Percentiles rank a stretch among this genome's conserved stretches.
phyloP scores from a whole-genome alignment of 257 asterid genomes.

The Handroanthus guayacan region DNA sequence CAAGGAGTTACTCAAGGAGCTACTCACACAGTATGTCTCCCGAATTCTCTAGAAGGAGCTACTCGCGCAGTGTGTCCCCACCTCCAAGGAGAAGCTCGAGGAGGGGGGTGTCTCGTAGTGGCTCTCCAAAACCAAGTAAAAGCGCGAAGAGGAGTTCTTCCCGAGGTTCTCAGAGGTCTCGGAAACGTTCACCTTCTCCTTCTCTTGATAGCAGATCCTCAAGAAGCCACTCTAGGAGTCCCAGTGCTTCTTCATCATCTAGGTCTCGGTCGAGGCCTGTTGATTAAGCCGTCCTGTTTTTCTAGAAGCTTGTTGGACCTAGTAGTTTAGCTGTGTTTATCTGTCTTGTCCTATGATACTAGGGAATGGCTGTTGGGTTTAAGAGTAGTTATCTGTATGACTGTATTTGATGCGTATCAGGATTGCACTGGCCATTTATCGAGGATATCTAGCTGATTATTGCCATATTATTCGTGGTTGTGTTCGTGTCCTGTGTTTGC shows the following conservation, averaged over 20 bases:
- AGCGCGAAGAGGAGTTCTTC: constrained; percentile 41
- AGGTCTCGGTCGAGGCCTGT: constrained; percentile 51
- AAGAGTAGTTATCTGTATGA: neutral
- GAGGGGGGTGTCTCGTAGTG: constrained; percentile 36
- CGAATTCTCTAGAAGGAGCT: constrained; percentile 37
- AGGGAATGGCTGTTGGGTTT: neutral
- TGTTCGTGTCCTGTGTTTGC: too few species aligned
- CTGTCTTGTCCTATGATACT: too few species aligned
- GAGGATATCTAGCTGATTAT: neutral
- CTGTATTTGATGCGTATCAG: neutral
- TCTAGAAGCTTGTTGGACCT: too few species aligned
- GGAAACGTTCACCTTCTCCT: constrained; percentile 34
- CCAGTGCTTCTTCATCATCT: constrained; percentile 55
- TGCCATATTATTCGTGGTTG: too few species aligned
- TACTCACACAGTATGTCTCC: constrained; percentile 50
- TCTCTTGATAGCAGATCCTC: constrained; percentile 54
- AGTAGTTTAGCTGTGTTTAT: neutral
- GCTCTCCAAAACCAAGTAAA: constrained; percentile 39
- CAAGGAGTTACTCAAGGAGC: constrained; percentile 52
- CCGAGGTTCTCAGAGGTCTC: constrained; percentile 11
- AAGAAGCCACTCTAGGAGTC: constrained; percentile 59
- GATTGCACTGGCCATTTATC: neutral
- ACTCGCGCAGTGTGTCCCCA: constrained; percentile 58
- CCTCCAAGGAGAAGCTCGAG: constrained; percentile 33
- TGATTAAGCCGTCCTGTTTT: constrained; percentile 30